Evolutionary conservation across 2,329 filamentous ascomycete genomes (phyloP).

Genomic region (Camptophora hylomeconis): DNA sequence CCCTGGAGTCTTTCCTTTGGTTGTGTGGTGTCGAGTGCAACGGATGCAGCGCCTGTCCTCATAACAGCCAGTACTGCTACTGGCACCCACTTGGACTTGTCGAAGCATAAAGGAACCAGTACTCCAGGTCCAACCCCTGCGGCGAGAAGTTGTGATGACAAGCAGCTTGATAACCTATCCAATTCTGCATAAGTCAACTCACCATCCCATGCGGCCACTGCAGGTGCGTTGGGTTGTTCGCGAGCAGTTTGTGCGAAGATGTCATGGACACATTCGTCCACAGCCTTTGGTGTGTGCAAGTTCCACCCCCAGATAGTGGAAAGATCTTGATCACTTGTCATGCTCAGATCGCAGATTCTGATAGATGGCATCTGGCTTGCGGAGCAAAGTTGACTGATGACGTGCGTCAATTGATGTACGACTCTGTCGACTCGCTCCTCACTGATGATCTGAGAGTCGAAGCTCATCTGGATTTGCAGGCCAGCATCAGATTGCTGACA

Average conservation of each 20-base stretch:
- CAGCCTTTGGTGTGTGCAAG: slow-evolving; percentile 12
- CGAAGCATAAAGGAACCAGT: slow-evolving; percentile 27
- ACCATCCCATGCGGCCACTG: slow-evolving; percentile 25
- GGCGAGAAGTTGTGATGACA: slow-evolving; percentile 45
- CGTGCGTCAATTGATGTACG: too few relatives aligned
- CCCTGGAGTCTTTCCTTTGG: slow-evolving; percentile 23
- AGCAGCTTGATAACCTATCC: slow-evolving; percentile 48
- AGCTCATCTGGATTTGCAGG: slow-evolving; percentile 50
- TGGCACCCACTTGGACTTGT: slow-evolving; percentile 29
- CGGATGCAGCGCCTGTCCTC: slow-evolving; percentile 29
- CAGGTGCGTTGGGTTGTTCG: slow-evolving; percentile 19
- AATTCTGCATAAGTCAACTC: slow-evolving; percentile 52
- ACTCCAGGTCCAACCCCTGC: slow-evolving; percentile 26
- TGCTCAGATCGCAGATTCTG: background rate
- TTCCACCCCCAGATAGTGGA: slow-evolving; percentile 23
- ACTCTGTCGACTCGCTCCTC: slow-evolving; percentile 39
- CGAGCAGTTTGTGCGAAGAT: slow-evolving; percentile 19
- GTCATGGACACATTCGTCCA: slow-evolving; percentile 23
- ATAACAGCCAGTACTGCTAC: slow-evolving; percentile 27
- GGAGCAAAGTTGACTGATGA: too few relatives aligned
- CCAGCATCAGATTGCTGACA: slow-evolving; percentile 33
- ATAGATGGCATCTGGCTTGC: too few relatives aligned
- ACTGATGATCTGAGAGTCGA: slow-evolving; percentile 49
- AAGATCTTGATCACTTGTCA: slow-evolving; percentile 23
- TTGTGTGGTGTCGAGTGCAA: slow-evolving; percentile 27